Conservation (phyloP, 129 eudicot species). For the Lactuca saligna region DNA sequence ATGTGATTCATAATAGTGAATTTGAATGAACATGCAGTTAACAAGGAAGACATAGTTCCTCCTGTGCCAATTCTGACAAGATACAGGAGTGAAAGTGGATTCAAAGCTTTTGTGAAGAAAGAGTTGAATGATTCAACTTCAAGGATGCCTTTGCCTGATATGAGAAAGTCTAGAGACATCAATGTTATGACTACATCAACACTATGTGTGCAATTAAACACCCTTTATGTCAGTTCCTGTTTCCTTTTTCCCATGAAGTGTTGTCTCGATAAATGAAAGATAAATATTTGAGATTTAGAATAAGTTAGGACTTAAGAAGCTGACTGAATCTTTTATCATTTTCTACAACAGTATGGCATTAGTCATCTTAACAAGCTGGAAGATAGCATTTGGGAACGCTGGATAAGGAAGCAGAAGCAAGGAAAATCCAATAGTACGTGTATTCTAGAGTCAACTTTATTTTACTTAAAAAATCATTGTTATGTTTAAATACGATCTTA, state of each 20-base stretch:
- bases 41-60: slow-evolving; percentile 91
- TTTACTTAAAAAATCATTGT: slow-evolving; percentile 3
- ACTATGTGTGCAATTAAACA: slow-evolving; percentile 86
- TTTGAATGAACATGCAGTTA: slow-evolving; percentile 55
- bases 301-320: background rate
- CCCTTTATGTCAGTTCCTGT: slow-evolving; percentile 75
- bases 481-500: slow-evolving; percentile 16
- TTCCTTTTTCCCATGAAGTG: too few species aligned
- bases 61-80: slow-evolving; percentile 92
- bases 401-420: slow-evolving; percentile 60
- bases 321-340: slow-evolving; percentile 3
- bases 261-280: background rate
- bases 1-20: background rate
- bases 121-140: slow-evolving; percentile 64
- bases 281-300: too few species aligned
- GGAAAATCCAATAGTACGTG: slow-evolving; percentile 58
- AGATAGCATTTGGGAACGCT: slow-evolving; percentile 95
- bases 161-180: slow-evolving; percentile 78
- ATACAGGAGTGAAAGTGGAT: slow-evolving; percentile 75
- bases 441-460: too few species aligned
- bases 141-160: slow-evolving; percentile 52
- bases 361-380: slow-evolving; percentile 90
- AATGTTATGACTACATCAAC: slow-evolving; percentile 74
- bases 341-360: slow-evolving; percentile 60
- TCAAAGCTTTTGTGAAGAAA: slow-evolving; percentile 85